Evolutionary conservation across 345 rosid genomes (phyloP).

Genomic region (Euclidium syriacum): DNA sequence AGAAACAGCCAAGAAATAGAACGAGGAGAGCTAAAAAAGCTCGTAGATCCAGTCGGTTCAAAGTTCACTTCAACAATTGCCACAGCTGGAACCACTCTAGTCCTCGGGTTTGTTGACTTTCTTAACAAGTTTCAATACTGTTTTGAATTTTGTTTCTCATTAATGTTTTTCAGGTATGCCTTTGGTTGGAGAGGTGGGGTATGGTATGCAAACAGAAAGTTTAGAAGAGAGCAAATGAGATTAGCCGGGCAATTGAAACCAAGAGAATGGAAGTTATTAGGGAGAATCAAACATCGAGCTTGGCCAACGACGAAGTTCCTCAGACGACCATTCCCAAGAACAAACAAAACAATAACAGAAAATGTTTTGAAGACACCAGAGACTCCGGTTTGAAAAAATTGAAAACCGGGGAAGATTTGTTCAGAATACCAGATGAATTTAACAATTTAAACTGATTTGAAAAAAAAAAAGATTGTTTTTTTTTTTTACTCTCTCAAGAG

Average conservation of each 20-base stretch:
- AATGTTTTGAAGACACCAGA: slow-evolving; percentile 26
- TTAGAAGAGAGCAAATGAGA: slow-evolving; percentile 78
- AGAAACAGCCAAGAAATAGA: slow-evolving; percentile 46
- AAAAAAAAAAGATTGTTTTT: neutral
- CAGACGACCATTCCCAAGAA: slow-evolving; percentile 41
- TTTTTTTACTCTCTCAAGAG: neutral
- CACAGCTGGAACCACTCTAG: slow-evolving; percentile 70
- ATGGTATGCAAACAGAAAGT: slow-evolving; percentile 85
- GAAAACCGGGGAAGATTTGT: neutral
- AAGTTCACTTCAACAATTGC: slow-evolving; percentile 50
- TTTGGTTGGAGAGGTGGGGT: slow-evolving; percentile 95
- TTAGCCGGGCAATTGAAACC: slow-evolving; percentile 66
- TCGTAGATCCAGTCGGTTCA: slow-evolving; percentile 61
- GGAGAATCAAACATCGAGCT: slow-evolving; percentile 49
- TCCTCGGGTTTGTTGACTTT: slow-evolving; percentile 59
- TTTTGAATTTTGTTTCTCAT: neutral
- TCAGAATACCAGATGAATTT: neutral
- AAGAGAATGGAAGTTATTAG: slow-evolving; percentile 61
- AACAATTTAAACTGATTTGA: neutral
- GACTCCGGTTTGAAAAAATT: neutral
- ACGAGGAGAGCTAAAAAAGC: slow-evolving; percentile 67
- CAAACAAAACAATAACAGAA: slow-evolving; percentile 36
- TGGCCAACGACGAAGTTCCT: slow-evolving; percentile 46
- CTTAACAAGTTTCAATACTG: neutral
- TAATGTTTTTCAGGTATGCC: slow-evolving; percentile 49